phyloP scores from a whole-genome alignment of 1,284 basidiomycete genomes.

The Apiotrichum brassicae region DNA sequence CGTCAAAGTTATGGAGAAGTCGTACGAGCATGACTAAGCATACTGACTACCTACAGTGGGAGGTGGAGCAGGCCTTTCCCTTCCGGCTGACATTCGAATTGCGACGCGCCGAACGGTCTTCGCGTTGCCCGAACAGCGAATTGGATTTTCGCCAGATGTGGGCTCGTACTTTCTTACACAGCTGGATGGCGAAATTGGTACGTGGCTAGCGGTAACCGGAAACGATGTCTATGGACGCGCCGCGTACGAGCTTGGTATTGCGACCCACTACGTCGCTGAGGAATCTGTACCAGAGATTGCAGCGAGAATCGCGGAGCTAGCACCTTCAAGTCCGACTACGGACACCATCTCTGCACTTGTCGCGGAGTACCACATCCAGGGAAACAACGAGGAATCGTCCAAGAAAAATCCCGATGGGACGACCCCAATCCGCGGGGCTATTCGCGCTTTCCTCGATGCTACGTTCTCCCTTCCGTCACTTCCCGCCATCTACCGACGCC shows the following conservation, averaged over 20 bases:
- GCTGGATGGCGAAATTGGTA: conserved; percentile 84
- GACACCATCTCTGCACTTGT: conserved; percentile 24
- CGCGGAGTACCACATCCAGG: conserved; percentile 36
- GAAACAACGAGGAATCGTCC: conserved; percentile 52
- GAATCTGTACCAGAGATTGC: conserved; percentile 62
- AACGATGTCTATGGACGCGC: conserved; percentile 64
- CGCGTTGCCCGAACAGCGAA: conserved; percentile 94
- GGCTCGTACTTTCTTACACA: conserved; percentile 83
- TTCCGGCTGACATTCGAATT: conserved; percentile 80
- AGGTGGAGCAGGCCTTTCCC: conserved; percentile 84
- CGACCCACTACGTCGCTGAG: conserved; percentile 81
- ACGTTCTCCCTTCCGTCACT: conserved; percentile 60
- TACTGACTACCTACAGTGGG: too few species aligned
- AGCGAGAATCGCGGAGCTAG: conserved; percentile 39
- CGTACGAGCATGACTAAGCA: too few species aligned
- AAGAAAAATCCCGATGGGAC: conserved; percentile 55
- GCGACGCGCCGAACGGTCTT: conserved; percentile 87
- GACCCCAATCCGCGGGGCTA: conserved; percentile 56
- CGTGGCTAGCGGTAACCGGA: conserved; percentile 85
- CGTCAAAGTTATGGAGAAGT: too few species aligned
- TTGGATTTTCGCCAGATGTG: conserved; percentile 59
- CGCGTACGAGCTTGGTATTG: conserved; percentile 80
- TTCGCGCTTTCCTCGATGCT: conserved; percentile 66
- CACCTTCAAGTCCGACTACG: conserved; percentile 17
- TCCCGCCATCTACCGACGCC: conserved; percentile 58